A percentile compares a stretch with the other conserved stretches of the same genome.
phyloP scores from a whole-genome alignment of 1,139 yeast species.

The Maudiozyma humilis region DNA sequence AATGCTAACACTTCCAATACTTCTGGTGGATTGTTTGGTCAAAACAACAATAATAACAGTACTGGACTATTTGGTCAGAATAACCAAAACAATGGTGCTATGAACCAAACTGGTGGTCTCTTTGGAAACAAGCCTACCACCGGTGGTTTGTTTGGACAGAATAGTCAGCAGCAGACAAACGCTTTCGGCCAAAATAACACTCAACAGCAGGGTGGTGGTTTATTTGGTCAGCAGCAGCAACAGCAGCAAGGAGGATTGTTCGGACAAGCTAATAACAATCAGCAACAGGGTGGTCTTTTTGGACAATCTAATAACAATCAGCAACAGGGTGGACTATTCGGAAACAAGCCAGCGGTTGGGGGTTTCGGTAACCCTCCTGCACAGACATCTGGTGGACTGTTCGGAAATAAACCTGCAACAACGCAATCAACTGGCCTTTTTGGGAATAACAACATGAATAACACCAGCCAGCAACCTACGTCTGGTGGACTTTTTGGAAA shows the following conservation, averaged over 20 bases:
- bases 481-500: constrained; percentile 10
- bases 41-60: constrained; percentile 7
- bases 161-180: constrained; percentile 8
- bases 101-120: no score
- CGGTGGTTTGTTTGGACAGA: constrained; percentile 21
- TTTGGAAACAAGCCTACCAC: constrained; percentile 7
- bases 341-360: neutral
- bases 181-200: constrained; percentile 10
- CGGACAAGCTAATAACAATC: constrained; percentile 22
- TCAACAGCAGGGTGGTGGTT: constrained; percentile 15
- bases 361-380: constrained; percentile 29
- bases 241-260: constrained; percentile 16
- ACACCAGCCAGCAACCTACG: neutral
- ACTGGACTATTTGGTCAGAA: no score
- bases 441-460: constrained; percentile 6
- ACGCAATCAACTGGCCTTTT: constrained; percentile 26
- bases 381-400: constrained; percentile 29
- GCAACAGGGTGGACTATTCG: constrained; percentile 5
- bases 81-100: constrained; percentile 8
- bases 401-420: constrained; percentile 23
- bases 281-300: constrained; percentile 28
- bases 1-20: neutral
- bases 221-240: constrained; percentile 12
- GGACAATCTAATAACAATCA: constrained; percentile 21
- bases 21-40: constrained; percentile 34